These are phyloP conservation scores for Verticillium dahliae DNA, from an alignment of 2,329 filamentous ascomycete genomes.

Conservation along the genomic window DNA sequence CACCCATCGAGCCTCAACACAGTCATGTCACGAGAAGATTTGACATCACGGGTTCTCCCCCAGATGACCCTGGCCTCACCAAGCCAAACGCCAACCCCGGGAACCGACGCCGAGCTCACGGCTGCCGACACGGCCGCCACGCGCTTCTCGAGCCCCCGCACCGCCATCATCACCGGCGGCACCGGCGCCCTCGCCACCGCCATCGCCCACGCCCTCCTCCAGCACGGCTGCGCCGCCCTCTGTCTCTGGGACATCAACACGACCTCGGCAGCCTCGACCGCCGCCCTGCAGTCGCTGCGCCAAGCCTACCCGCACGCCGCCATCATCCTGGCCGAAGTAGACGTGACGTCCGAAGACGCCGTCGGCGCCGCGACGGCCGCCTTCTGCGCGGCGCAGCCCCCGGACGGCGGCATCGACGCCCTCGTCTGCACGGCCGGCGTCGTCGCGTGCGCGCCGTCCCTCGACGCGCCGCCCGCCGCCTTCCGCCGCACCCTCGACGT, in stretches of 20 bases:
- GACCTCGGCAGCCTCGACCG: constrained; percentile 24
- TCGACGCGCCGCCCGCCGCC: constrained; percentile 50
- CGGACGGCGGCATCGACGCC: constrained; percentile 52
- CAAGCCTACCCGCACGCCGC: constrained; percentile 45
- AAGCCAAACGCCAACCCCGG: constrained; percentile 3
- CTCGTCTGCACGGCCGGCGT: constrained; percentile 61
- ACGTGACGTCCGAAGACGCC: constrained; percentile 48
- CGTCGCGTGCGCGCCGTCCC: constrained; percentile 53
- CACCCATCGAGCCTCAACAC: too few species aligned
- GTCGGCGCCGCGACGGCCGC: constrained; percentile 50
- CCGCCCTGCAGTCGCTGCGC: constrained; percentile 34
- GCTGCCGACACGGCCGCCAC: constrained; percentile 4
- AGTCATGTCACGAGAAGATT: constrained; percentile 6
- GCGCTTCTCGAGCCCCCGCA: constrained; percentile 24
- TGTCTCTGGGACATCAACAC: constrained; percentile 53
- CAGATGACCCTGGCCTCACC: constrained; percentile 17
- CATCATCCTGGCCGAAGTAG: constrained; percentile 44
- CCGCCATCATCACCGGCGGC: constrained; percentile 54
- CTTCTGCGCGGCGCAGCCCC: constrained; percentile 62
- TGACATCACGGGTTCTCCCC: constrained; percentile 17
- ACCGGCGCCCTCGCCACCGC: constrained; percentile 56
- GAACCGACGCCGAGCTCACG: constrained; percentile 6
- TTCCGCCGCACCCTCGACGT: constrained; percentile 63
- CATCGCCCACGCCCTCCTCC: constrained; percentile 62
- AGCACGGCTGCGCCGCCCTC: constrained; percentile 57